phyloP scores from a whole-genome alignment of 164 flowering plant genomes.

The Piper betle region DNA sequence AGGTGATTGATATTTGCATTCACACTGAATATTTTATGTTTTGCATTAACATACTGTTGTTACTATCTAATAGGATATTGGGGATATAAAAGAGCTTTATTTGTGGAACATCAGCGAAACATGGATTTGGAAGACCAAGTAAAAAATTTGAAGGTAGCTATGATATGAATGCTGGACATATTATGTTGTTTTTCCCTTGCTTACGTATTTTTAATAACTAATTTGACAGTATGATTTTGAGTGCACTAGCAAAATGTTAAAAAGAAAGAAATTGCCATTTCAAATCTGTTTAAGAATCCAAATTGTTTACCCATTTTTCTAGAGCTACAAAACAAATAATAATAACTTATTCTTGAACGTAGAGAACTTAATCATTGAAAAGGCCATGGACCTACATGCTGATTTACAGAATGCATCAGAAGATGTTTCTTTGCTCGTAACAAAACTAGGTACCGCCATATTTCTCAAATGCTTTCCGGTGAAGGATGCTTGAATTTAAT shows the following conservation, averaged over 20 bases:
- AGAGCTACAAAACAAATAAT: too few species aligned
- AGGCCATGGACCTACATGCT: constrained; percentile 51
- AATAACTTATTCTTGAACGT: constrained; percentile 7
- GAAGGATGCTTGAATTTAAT: neutral
- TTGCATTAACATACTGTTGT: neutral
- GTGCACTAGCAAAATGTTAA: constrained; percentile 32
- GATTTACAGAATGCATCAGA: constrained; percentile 60
- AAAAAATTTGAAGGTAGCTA: constrained; percentile 57
- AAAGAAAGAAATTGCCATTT: constrained; percentile 55
- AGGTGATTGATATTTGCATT: neutral
- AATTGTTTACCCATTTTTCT: too few species aligned
- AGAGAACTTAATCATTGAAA: constrained; percentile 52
- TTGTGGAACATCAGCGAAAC: constrained; percentile 50
- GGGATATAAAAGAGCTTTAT: constrained; percentile 44
- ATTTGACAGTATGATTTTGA: constrained; percentile 41
- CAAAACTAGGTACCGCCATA: constrained; percentile 40
- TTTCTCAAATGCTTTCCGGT: neutral
- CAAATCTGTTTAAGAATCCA: constrained; percentile 22
- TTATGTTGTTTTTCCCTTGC: too few species aligned
- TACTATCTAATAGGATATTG: constrained; percentile 36
- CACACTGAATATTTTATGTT: neutral
- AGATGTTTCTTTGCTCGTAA: constrained; percentile 38
- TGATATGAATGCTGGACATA: neutral
- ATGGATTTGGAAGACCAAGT: constrained; percentile 48
- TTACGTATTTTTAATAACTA: neutral